Evolutionary conservation across 306 rosid species (phyloP).

Genomic region (Phaseolus lunatus): DNA sequence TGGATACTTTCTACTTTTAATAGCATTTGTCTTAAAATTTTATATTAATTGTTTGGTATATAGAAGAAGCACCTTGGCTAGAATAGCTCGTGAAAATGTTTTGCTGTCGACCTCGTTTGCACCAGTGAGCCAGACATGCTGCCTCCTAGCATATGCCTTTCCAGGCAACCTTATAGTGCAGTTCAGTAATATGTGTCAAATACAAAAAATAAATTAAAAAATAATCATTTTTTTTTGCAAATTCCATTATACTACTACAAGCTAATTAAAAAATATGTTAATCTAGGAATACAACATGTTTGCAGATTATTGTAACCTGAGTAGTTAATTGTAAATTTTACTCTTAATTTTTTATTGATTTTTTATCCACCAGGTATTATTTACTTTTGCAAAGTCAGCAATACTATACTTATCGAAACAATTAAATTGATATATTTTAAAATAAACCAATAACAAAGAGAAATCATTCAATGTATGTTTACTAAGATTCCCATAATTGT

Average conservation of each 20-base stretch:
- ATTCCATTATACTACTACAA: background rate
- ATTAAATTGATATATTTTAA: too few species aligned
- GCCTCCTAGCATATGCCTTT: conserved; percentile 77
- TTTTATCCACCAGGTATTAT: background rate
- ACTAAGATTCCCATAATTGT: background rate
- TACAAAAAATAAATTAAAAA: background rate
- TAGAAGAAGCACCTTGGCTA: conserved; percentile 73
- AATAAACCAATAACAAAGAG: background rate
- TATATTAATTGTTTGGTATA: background rate
- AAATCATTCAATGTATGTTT: background rate
- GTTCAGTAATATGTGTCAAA: conserved; percentile 13
- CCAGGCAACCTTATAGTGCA: conserved; percentile 76
- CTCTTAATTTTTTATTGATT: background rate
- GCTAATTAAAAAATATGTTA: background rate
- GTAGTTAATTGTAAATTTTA: background rate
- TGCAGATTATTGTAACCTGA: background rate
- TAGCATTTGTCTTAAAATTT: background rate
- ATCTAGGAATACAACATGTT: background rate
- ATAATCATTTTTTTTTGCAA: background rate
- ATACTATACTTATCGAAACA: background rate
- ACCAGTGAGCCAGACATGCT: conserved; percentile 89
- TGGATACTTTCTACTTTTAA: background rate
- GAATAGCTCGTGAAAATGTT: conserved; percentile 87
- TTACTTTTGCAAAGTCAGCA: background rate
- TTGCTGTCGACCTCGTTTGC: conserved; percentile 90